Percentiles rank a stretch among this genome's conserved stretches.
phyloP scores from a whole-genome alignment of 2,329 filamentous ascomycete species.

The Diaporthe ampelina region DNA sequence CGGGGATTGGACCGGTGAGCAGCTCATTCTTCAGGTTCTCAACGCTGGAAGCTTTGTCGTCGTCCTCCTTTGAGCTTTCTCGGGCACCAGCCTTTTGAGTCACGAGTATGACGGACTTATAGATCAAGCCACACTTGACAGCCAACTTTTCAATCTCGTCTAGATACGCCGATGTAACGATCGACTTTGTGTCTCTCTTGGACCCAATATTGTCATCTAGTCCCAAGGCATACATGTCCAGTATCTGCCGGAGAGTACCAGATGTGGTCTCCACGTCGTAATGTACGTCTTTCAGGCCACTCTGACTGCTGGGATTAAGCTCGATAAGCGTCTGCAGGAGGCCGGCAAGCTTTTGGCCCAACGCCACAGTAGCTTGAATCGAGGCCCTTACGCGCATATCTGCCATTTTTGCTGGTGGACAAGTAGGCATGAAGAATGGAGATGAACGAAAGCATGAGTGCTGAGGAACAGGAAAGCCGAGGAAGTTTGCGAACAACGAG shows the following conservation, averaged over 20 bases:
- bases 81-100: constrained; percentile 1
- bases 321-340: constrained; percentile 8
- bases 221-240: neutral
- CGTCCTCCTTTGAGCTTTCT: neutral
- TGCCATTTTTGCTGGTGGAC: neutral
- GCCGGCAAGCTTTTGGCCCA: constrained; percentile 36
- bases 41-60: neutral
- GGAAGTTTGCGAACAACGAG: neutral
- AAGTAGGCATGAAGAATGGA: no score
- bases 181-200: no score
- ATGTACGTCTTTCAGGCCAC: neutral
- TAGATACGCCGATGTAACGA: constrained; percentile 11
- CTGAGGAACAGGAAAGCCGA: neutral
- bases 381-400: constrained; percentile 17
- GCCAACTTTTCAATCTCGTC: constrained; percentile 20
- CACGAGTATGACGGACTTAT: constrained; percentile 34
- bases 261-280: constrained; percentile 6
- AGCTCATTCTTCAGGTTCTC: constrained; percentile 14
- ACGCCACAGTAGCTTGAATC: constrained; percentile 26
- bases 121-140: constrained; percentile 34
- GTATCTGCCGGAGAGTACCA: constrained; percentile 21
- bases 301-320: neutral
- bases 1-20: constrained; percentile 28
- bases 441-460: neutral
- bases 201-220: neutral